Percentiles rank a stretch among this genome's conserved stretches.
Evolutionary conservation across 2,329 filamentous ascomycete species (phyloP).

Genomic region (Penicillium hesseltinei): DNA sequence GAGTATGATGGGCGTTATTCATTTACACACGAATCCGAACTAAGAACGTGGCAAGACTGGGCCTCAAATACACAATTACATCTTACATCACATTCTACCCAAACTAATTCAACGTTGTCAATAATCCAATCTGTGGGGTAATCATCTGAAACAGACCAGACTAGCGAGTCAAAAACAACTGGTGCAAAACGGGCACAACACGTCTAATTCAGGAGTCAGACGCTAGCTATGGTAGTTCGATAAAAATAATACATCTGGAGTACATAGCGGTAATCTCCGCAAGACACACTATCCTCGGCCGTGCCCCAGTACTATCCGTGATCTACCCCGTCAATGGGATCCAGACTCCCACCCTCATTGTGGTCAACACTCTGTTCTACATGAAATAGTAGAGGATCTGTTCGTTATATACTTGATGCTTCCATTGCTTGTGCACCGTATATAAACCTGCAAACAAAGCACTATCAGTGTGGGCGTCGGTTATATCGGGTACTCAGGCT

Average conservation of each 20-base stretch:
- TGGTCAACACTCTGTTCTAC: neutral
- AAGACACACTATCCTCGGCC: neutral
- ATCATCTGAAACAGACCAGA: neutral
- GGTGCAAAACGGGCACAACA: neutral
- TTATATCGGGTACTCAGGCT: neutral
- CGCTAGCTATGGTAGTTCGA: neutral
- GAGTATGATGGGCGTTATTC: neutral
- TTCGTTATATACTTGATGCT: too few relatives aligned
- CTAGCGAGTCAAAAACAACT: neutral
- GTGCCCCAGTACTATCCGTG: neutral
- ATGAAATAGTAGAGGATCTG: neutral
- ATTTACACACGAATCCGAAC: neutral
- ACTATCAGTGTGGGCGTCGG: neutral
- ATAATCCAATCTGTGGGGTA: neutral
- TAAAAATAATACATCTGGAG: neutral
- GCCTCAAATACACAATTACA: neutral
- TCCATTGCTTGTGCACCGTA: neutral
- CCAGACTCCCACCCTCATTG: neutral
- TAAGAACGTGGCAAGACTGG: neutral
- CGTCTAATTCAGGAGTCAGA: neutral
- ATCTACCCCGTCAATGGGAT: slow-evolving; percentile 7
- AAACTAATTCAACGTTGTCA: neutral
- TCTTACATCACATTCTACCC: neutral
- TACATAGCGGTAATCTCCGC: slow-evolving; percentile 5
- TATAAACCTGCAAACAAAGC: too few relatives aligned